Evolutionary conservation across 345 rosid species (phyloP), one percentile per base, ranked within the genome.

Genomic region (Acer negundo): DNA sequence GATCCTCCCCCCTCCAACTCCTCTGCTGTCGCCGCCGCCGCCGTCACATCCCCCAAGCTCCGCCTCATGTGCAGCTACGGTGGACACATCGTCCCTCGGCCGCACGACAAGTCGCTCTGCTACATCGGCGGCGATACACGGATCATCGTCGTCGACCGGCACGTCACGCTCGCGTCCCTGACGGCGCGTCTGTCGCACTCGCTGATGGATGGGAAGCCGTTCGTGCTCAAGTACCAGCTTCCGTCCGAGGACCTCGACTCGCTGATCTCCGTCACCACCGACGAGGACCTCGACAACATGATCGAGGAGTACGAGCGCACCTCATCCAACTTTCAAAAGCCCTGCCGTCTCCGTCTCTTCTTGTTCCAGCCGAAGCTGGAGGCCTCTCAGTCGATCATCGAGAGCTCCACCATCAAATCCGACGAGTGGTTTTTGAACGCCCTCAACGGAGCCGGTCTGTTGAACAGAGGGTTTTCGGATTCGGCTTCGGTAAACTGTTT

Each of bases 231-330:
- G 82, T 95, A 92, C 75, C 99, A 95, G 84, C 92, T 95, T 6
- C 99, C 99, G 10, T 89, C 88, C 80, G 99, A 95, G 77, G 99
- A 95, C 81, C 88, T 95, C 23, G 99, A 95, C 71, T 95, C 98
- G 10, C 90, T 95, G 35, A 92, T 95, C 85, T 90, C 99, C 28
- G 92, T 95, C 65, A 89, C 97, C 5, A 90, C 98, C 40, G 98
- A 95, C 58, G 99, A 95, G 68, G 99, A 95, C 88, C 88, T 95
- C 62, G 98, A 93, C 28, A 95, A 93, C 83, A 93, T 95, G 98
- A 87, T 95, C 85, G 99, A 95, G 19, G 99, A 95, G 85, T 94
- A 95, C 62, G 98, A 95, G 79, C 96, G 99, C 2, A 84, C 89
- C 10, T 73, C 81, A 59, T 68, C 88, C 69, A 77, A 77, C 75